Evolutionary conservation across 1,284 basidiomycete genomes (phyloP).

Genomic region (Abortiporus biennis): DNA sequence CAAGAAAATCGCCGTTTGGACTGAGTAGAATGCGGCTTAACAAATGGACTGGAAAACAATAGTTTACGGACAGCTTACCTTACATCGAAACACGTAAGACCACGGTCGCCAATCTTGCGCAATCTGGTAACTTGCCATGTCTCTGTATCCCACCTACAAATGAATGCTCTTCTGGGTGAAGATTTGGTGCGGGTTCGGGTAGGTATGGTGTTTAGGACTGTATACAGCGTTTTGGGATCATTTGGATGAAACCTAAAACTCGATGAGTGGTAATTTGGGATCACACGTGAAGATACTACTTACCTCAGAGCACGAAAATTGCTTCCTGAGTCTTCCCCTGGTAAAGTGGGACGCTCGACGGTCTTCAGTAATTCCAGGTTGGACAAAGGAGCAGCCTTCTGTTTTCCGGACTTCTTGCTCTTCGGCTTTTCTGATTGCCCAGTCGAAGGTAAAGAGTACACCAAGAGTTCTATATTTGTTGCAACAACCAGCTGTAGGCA

Average conservation of each 20-base stretch:
- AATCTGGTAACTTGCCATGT: constrained; percentile 49
- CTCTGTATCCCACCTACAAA: constrained; percentile 60
- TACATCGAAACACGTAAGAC: constrained; percentile 82
- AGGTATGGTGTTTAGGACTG: constrained; percentile 68
- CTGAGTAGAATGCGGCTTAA: too few relatives aligned
- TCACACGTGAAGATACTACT: background rate
- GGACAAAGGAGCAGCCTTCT: constrained; percentile 23
- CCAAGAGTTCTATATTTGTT: constrained; percentile 54
- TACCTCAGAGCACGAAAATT: constrained; percentile 71
- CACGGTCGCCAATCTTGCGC: constrained; percentile 68
- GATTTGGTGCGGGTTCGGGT: constrained; percentile 49
- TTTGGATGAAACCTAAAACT: constrained; percentile 51
- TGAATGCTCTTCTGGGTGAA: constrained; percentile 49
- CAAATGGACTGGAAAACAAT: background rate
- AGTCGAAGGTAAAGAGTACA: constrained; percentile 43
- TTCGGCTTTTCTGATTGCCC: constrained; percentile 27
- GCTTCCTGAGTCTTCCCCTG: constrained; percentile 41
- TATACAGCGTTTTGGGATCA: constrained; percentile 53
- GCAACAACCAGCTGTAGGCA: constrained; percentile 53
- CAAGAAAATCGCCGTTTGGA: constrained; percentile 75
- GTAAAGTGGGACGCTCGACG: constrained; percentile 47
- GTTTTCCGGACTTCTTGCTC: constrained; percentile 35
- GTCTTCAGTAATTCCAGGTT: constrained; percentile 42
- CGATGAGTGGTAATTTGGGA: background rate
- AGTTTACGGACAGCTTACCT: constrained; percentile 43